Evolutionary conservation across 129 eudicot genomes (phyloP).

Genomic region (Saussurea involucrata): DNA sequence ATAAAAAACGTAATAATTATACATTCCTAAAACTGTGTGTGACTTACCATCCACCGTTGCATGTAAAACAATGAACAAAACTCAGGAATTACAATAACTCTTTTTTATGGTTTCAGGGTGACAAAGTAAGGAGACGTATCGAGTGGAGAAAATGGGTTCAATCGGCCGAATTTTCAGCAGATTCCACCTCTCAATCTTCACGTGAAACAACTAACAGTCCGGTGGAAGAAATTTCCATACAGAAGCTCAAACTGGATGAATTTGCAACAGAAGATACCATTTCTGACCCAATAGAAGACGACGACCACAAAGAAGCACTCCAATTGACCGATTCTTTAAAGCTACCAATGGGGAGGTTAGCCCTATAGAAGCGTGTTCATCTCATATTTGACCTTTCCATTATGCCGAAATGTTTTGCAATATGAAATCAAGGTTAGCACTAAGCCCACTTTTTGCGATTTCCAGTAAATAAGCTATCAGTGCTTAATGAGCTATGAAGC

Average conservation of each 20-base stretch:
- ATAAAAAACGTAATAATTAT: no score
- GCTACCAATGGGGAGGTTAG: conserved; percentile 22
- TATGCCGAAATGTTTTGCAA: not conserved
- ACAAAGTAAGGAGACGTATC: conserved; percentile 49
- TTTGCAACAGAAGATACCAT: not conserved
- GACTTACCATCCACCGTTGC: no score
- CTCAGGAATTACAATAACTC: not conserved
- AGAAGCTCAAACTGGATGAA: conserved; percentile 34
- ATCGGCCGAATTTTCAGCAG: not conserved
- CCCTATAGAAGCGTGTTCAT: not conserved
- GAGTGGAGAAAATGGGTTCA: conserved; percentile 46
- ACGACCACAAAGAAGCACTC: not conserved
- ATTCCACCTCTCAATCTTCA: conserved; percentile 9
- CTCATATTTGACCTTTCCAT: not conserved
- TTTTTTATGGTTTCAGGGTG: conserved; percentile 29
- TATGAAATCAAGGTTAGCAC: not conserved
- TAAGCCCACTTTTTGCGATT: not conserved
- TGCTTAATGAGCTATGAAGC: not conserved
- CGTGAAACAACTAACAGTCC: conserved; percentile 13
- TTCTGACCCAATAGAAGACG: not conserved
- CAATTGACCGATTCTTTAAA: conserved; percentile 1
- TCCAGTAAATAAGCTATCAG: not conserved
- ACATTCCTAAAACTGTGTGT: no score
- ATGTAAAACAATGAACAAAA: no score
- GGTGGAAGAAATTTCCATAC: conserved; percentile 22